Percentiles rank a stretch among this genome's conserved stretches.
Conservation (phyloP, 495 filamentous ascomycete genomes). For the Cladorrhinum samala region DNA sequence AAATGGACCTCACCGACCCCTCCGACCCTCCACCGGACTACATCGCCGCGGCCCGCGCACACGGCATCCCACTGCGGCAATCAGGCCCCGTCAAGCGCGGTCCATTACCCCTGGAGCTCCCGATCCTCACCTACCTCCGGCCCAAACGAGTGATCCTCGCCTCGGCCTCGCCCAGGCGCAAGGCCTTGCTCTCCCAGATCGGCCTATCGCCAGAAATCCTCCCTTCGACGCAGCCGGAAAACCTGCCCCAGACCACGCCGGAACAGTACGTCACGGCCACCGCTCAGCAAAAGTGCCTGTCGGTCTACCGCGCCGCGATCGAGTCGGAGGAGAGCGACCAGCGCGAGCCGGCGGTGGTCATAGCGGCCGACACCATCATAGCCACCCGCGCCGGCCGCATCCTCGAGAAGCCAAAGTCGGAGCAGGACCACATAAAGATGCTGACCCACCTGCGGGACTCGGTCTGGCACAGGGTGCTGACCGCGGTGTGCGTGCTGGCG, state of each 20-base stretch:
- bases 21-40: slow-evolving; percentile 40
- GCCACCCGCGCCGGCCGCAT: slow-evolving; percentile 67
- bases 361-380: slow-evolving; percentile 90
- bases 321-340: slow-evolving; percentile 33
- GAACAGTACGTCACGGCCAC: slow-evolving; percentile 89
- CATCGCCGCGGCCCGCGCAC: slow-evolving; percentile 34
- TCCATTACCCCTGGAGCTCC: slow-evolving; percentile 63
- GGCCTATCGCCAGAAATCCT: slow-evolving; percentile 73
- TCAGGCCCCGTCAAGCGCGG: slow-evolving; percentile 27
- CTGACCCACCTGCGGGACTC: slow-evolving; percentile 70
- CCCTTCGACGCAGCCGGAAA: slow-evolving; percentile 72
- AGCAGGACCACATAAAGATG: slow-evolving; percentile 79
- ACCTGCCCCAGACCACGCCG: slow-evolving; percentile 74
- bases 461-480: slow-evolving; percentile 67
- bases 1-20: slow-evolving; percentile 31
- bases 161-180: slow-evolving; percentile 76
- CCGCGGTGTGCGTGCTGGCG: slow-evolving; percentile 72
- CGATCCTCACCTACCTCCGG: slow-evolving; percentile 65
- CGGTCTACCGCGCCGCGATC: slow-evolving; percentile 68
- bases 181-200: slow-evolving; percentile 65
- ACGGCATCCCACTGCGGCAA: slow-evolving; percentile 31
- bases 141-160: slow-evolving; percentile 78
- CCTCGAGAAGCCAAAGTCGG: slow-evolving; percentile 79
- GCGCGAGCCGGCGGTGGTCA: slow-evolving; percentile 73
- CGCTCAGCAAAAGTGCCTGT: slow-evolving; percentile 70